These are phyloP conservation scores for Rutstroemia sp. DNA, from an alignment of 2,329 filamentous ascomycete species.

Conservation along the genomic window DNA sequence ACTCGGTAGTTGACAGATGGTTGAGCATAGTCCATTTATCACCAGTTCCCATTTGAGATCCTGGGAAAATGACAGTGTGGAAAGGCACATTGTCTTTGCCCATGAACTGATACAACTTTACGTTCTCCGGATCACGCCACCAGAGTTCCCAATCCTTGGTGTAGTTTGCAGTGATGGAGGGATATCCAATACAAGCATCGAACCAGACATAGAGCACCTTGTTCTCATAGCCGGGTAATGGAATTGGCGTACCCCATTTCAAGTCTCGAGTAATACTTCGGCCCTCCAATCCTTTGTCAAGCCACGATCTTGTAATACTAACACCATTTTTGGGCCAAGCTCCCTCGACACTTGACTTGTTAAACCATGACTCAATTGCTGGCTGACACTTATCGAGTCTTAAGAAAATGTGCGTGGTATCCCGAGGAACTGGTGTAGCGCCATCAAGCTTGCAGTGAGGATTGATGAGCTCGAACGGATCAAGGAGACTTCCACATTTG, in stretches of 20 bases:
- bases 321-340: slow-evolving; percentile 69
- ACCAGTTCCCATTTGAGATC: slow-evolving; percentile 72
- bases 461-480: slow-evolving; percentile 62
- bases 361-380: slow-evolving; percentile 70
- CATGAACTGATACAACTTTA: slow-evolving; percentile 88
- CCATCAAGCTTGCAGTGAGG: slow-evolving; percentile 89
- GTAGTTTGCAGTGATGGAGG: slow-evolving; percentile 90
- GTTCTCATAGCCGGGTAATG: slow-evolving; percentile 54
- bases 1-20: slow-evolving; percentile 83
- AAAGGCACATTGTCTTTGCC: slow-evolving; percentile 81
- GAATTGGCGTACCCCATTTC: slow-evolving; percentile 66
- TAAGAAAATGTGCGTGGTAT: slow-evolving; percentile 90
- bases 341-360: slow-evolving; percentile 64
- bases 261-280: slow-evolving; percentile 89
- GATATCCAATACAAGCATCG: slow-evolving; percentile 87
- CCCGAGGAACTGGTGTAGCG: slow-evolving; percentile 66
- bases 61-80: slow-evolving; percentile 89
- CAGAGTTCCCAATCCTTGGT: slow-evolving; percentile 86
- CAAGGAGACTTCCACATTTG: slow-evolving; percentile 57
- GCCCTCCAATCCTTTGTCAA: slow-evolving; percentile 75
- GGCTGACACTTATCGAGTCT: slow-evolving; percentile 75
- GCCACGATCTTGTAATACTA: slow-evolving; percentile 72
- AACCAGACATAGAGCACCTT: slow-evolving; percentile 86
- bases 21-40: slow-evolving; percentile 87
- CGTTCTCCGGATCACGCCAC: slow-evolving; percentile 87